Base-by-base conservation (phyloP, 192 early-diverging fungal species). In the Umbelopsis isabellina region DNA sequence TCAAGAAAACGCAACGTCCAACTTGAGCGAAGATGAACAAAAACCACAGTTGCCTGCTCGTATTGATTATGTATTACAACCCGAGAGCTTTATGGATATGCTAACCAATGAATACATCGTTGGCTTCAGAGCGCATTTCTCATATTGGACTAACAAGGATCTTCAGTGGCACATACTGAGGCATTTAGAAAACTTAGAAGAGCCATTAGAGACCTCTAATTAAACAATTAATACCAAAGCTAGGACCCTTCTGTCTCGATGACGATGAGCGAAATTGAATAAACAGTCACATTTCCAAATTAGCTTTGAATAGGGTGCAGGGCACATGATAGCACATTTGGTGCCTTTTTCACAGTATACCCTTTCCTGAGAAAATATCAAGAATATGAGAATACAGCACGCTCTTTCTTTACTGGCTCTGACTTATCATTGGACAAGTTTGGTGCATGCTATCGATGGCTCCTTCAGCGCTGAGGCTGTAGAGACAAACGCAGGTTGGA, bases 101-200 rank as follows among this genome's bases (percentile, higher is more conserved):
- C 82, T 84, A 37, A 80, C 82, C 0, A 86, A 84, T 51, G 84
- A 86, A 68, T 86, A 86, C 47, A 72, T 86, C 11, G 71, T 86
- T 47, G 84, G 84, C 3, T 75, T 86, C 53, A 58, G 84, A 20
- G 83, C 82, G 18, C 84, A 86, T 75, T 86, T 86, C 72, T 80
- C 79, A 1, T 86, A 86, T 47, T 86, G 84, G 84, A 83, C 79
- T 15, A 86, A 81, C 55, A 83, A 81, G 74, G 83, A 86, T 65
- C 35, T 80, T 11, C 15, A 76, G 8, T 80, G 78, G 78, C 78
- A 80, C 50, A 75, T 80, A 13, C 52, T 80, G 21, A 44, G 78
- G 37, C 55, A 68, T n/a, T 20, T 80, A 20, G 78, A 80, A 51
- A 37, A 30, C 16, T 51, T 77, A 12, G 65, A 75, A 46, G 58